phyloP scores from a whole-genome alignment of 306 rosid species.

The Fragaria ananassa region DNA sequence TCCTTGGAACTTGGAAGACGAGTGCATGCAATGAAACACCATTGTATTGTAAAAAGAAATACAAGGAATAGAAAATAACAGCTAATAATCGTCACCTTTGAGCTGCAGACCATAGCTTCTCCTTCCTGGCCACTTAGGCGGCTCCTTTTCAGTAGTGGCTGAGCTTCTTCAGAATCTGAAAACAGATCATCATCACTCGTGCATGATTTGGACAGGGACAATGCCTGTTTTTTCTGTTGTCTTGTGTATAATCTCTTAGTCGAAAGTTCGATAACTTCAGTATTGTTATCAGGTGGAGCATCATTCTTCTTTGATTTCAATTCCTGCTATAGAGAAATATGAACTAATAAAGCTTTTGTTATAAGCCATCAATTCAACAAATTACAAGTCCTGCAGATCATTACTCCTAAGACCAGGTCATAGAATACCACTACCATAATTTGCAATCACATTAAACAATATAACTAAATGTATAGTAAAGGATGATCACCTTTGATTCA shows the following conservation, averaged over 20 bases:
- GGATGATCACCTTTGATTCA: neutral
- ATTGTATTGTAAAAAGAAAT: neutral
- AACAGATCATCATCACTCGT: neutral
- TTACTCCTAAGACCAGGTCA: neutral
- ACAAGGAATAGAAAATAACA: neutral
- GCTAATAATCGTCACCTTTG: conserved; percentile 1
- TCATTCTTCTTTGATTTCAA: neutral
- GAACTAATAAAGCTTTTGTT: neutral
- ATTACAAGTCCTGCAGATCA: neutral
- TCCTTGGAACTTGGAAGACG: neutral
- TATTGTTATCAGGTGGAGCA: neutral
- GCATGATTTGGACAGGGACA: neutral
- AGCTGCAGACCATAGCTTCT: neutral
- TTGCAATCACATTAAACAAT: neutral
- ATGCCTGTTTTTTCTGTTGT: conserved; percentile 1
- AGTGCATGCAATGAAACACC: neutral
- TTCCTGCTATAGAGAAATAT: neutral
- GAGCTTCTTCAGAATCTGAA: conserved; percentile 1
- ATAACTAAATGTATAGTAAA: neutral
- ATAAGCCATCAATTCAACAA: neutral
- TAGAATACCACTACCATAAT: neutral
- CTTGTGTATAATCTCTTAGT: conserved; percentile 9
- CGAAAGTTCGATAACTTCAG: conserved; percentile 8
- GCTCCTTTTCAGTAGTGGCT: neutral
- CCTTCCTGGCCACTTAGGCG: neutral